Percentiles rank a stretch among this genome's conserved stretches.
These are phyloP conservation scores for Pyrenula aspistea DNA, from an alignment of 495 filamentous ascomycete genomes.

Conservation along the genomic window DNA sequence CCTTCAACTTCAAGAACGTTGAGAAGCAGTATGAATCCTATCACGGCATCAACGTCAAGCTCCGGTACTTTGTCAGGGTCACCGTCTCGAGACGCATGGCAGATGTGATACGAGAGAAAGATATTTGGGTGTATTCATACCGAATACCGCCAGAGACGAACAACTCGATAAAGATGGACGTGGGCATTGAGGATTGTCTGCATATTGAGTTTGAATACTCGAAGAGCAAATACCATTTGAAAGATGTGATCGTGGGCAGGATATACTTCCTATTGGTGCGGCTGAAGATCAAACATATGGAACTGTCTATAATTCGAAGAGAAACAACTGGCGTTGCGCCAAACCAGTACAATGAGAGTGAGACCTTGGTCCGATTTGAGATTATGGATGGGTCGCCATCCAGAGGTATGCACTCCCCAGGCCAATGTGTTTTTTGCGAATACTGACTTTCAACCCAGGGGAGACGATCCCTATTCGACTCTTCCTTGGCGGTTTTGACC, in stretches of 20 bases:
- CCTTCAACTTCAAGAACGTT: conserved; percentile 99
- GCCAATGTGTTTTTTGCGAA: not conserved
- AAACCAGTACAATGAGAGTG: conserved; percentile 99
- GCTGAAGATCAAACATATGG: conserved; percentile 99
- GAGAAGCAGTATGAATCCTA: conserved; percentile 99
- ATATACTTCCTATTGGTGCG: conserved; percentile 98
- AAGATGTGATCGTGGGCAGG: conserved; percentile 96
- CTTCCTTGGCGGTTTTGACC: conserved; percentile 94
- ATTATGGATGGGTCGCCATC: conserved; percentile 99
- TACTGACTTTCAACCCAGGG: conserved; percentile 33
- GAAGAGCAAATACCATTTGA: conserved; percentile 97
- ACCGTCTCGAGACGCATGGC: conserved; percentile 95
- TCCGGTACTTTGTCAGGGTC: conserved; percentile 96
- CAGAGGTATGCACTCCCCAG: conserved; percentile 41
- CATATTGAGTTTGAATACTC: conserved; percentile 99
- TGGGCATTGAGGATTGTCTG: conserved; percentile 97
- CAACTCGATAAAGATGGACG: conserved; percentile 99
- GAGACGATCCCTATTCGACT: conserved; percentile 97
- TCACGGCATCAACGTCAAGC: conserved; percentile 97
- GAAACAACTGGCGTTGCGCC: conserved; percentile 96
- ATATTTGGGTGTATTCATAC: conserved; percentile 99
- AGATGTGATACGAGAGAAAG: conserved; percentile 97
- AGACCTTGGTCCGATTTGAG: conserved; percentile 97
- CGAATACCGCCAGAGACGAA: conserved; percentile 97
- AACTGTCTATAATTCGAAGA: conserved; percentile 90